Conservation (phyloP, 495 filamentous ascomycete species). For the Talaromyces wortmannii region DNA sequence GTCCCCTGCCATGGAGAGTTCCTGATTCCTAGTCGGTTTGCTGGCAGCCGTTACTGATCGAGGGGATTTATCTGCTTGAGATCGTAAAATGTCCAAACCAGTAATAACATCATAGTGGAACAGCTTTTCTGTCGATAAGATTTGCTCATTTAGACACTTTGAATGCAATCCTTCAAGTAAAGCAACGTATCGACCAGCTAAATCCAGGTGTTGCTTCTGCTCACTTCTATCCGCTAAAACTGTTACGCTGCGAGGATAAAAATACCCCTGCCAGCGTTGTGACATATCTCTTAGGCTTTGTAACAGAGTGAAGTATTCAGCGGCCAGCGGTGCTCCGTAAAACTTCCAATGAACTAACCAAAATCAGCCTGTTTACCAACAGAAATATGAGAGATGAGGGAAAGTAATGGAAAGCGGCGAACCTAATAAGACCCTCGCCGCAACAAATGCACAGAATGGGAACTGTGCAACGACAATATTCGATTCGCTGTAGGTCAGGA, state of each 20-base stretch:
- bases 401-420: background rate
- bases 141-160: background rate
- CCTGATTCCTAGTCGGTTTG: background rate
- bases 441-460: constrained; percentile 32
- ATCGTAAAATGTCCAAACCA: background rate
- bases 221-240: background rate
- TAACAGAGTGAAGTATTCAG: constrained; percentile 23
- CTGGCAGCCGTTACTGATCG: background rate
- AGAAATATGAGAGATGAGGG: background rate
- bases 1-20: background rate
- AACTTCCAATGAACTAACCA: constrained; percentile 17
- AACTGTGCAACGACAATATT: constrained; percentile 25
- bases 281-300: constrained; percentile 24
- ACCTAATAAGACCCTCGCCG: constrained; percentile 19
- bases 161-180: background rate
- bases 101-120: background rate
- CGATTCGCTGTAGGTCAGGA: constrained; percentile 16
- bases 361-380: background rate
- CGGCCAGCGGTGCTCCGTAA: constrained; percentile 10
- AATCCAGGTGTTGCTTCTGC: background rate
- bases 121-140: background rate
- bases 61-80: background rate
- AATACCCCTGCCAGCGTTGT: constrained; percentile 13
- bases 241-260: background rate
- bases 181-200: background rate